Percentiles rank a stretch among this genome's conserved stretches.
Conservation (phyloP, 1,284 basidiomycete genomes). For the Marasmius fiardii region DNA sequence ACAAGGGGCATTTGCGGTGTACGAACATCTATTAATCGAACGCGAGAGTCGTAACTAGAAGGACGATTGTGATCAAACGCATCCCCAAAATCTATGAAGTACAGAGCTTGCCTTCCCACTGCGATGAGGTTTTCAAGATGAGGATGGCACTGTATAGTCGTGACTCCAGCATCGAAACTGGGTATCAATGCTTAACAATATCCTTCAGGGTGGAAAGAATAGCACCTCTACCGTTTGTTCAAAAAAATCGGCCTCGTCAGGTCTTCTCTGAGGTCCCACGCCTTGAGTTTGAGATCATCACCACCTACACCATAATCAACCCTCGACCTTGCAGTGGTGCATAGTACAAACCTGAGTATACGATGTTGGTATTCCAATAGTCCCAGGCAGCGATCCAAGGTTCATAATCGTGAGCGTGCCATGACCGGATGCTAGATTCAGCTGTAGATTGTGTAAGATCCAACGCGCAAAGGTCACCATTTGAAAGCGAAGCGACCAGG, state of each 20-base stretch:
- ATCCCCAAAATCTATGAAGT: not conserved
- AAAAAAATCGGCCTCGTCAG: slow-evolving; percentile 61
- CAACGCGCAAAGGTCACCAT: slow-evolving; percentile 69
- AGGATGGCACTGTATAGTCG: slow-evolving; percentile 85
- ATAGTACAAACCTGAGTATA: slow-evolving; percentile 74
- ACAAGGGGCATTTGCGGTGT: slow-evolving; percentile 59
- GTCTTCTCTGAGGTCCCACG: slow-evolving; percentile 85
- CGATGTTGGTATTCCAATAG: slow-evolving; percentile 71
- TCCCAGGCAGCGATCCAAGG: slow-evolving; percentile 95
- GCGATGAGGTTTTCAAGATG: slow-evolving; percentile 80
- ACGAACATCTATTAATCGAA: slow-evolving; percentile 85
- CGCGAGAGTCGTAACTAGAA: slow-evolving; percentile 80
- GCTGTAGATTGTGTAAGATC: slow-evolving; percentile 42
- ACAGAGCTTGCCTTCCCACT: slow-evolving; percentile 74
- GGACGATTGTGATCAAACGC: slow-evolving; percentile 3
- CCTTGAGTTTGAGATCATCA: slow-evolving; percentile 88
- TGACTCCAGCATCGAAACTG: slow-evolving; percentile 93
- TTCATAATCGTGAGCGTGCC: slow-evolving; percentile 92
- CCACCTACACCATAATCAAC: slow-evolving; percentile 57
- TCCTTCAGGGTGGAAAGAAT: not conserved
- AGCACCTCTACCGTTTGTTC: slow-evolving; percentile 61
- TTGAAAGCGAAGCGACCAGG: slow-evolving; percentile 80
- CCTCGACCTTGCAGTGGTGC: not conserved
- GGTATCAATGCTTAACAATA: not conserved
- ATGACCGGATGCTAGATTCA: slow-evolving; percentile 44